Conservation (phyloP, 352 stramenopile species). For the Blastocystis hominis region DNA sequence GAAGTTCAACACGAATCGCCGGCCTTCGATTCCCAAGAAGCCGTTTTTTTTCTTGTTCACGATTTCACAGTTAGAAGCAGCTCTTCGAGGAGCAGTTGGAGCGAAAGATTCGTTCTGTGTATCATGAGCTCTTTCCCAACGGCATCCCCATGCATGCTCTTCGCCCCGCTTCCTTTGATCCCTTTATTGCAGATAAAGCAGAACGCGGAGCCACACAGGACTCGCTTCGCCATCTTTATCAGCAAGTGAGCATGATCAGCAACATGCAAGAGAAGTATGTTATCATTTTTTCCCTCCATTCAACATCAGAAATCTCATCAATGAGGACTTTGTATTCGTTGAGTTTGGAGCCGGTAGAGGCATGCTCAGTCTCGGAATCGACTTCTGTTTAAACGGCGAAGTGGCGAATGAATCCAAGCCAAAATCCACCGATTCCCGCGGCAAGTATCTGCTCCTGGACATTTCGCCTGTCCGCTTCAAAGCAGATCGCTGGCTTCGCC, state of each 20-base stretch:
- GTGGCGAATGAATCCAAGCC: neutral
- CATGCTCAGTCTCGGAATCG: constrained; percentile 47
- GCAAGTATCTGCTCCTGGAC: constrained; percentile 45
- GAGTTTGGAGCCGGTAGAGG: constrained; percentile 52
- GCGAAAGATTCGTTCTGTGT: constrained; percentile 19
- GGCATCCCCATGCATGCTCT: neutral
- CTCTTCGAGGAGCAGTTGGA: constrained; percentile 3
- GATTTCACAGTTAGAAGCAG: neutral
- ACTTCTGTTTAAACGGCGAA: constrained; percentile 19
- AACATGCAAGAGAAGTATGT: constrained; percentile 21
- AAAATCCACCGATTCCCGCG: neutral
- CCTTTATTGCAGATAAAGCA: constrained; percentile 44
- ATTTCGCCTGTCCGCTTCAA: constrained; percentile 52
- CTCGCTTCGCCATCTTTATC: constrained; percentile 39
- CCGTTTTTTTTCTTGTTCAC: neutral
- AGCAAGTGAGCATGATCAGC: constrained; percentile 54
- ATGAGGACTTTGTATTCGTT: neutral
- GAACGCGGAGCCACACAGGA: constrained; percentile 23
- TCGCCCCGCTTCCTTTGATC: neutral
- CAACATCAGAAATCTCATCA: neutral
- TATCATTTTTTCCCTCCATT: neutral
- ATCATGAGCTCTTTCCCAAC: neutral
- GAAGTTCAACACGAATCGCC: neutral
- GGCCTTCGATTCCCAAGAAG: neutral
- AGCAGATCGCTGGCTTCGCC: constrained; percentile 51